Percentiles rank a stretch among this genome's conserved stretches.
These are phyloP conservation scores for Neurospora pannonica DNA, from an alignment of 495 filamentous ascomycete species.

Conservation along the genomic window DNA sequence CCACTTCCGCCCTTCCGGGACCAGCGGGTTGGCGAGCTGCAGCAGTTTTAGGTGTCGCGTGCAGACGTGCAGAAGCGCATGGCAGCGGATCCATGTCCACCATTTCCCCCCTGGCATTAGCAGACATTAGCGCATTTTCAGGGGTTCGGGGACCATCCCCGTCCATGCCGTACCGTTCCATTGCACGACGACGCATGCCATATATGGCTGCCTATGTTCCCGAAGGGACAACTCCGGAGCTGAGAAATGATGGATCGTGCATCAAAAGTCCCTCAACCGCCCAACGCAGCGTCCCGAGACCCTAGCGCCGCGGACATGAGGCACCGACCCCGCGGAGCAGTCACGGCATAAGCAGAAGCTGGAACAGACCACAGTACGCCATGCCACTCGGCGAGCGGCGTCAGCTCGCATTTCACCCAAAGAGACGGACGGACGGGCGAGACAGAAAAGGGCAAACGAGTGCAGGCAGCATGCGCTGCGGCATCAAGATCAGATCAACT, in stretches of 20 bases:
- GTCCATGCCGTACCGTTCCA: neutral
- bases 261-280: neutral
- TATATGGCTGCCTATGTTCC: neutral
- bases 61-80: slow-evolving; percentile 4
- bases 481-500: neutral
- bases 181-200: slow-evolving; percentile 1
- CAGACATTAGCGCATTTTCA: neutral
- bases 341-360: neutral
- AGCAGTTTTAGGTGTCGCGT: slow-evolving; percentile 9
- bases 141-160: neutral
- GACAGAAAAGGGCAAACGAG: neutral
- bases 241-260: neutral
- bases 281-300: neutral
- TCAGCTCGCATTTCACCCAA: neutral
- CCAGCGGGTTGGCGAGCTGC: slow-evolving; percentile 5
- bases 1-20: slow-evolving; percentile 13
- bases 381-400: neutral
- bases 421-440: neutral
- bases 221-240: neutral
- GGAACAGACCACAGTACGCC: neutral
- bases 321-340: too few species aligned
- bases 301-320: neutral
- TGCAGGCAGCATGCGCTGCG: neutral
- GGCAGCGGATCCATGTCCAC: slow-evolving; percentile 1
- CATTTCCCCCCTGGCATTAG: neutral